phyloP scores from a whole-genome alignment of 257 asterid species.

The Rehmannia glutinosa region DNA sequence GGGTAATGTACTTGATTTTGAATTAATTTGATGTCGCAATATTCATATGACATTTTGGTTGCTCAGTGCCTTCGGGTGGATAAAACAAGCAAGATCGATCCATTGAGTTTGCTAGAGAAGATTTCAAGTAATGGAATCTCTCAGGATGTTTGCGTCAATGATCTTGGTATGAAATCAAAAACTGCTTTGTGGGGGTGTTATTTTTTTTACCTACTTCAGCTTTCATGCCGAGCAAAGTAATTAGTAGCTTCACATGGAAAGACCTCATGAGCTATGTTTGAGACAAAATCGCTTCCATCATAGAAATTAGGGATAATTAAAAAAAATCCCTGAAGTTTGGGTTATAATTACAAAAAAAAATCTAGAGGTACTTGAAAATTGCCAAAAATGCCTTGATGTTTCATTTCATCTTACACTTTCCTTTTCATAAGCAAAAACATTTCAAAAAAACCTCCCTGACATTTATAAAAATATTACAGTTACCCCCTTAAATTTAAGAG shows the following conservation, averaged over 20 bases:
- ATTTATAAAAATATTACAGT: no score
- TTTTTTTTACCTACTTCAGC: background rate
- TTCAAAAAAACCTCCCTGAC: no score
- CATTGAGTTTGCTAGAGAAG: constrained; percentile 72
- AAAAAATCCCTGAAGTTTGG: no score
- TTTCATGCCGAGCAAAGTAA: background rate
- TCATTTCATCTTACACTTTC: no score
- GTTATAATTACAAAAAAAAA: no score
- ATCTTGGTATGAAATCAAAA: constrained; percentile 53
- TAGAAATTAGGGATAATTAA: background rate
- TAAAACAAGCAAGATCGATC: constrained; percentile 69
- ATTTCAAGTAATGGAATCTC: constrained; percentile 68
- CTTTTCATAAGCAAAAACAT: no score
- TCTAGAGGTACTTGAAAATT: no score
- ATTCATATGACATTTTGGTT: constrained; percentile 10
- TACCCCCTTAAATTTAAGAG: no score
- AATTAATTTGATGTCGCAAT: background rate
- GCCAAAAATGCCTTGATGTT: no score
- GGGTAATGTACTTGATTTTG: background rate
- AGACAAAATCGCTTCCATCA: no score
- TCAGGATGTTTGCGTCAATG: constrained; percentile 69
- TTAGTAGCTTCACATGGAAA: no score
- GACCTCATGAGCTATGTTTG: no score
- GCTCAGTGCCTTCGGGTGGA: constrained; percentile 66
- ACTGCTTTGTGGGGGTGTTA: background rate